Conservation (phyloP, 2,329 filamentous ascomycete species). For the Pseudogymnoascus sp. region DNA sequence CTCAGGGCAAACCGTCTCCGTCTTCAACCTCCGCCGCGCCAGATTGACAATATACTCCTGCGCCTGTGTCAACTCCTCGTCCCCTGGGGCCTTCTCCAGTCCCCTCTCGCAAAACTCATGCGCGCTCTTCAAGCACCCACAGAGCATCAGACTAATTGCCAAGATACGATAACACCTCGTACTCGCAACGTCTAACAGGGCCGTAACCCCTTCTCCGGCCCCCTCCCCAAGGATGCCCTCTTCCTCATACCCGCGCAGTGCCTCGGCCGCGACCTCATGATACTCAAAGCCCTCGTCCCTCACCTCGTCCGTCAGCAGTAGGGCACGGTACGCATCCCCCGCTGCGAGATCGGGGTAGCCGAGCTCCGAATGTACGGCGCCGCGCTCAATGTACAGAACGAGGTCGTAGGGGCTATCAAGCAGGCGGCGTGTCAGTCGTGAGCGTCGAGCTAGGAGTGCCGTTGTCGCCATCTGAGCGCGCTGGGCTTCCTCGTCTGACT, state of each 20-base stretch:
- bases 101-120: slow-evolving; percentile 57
- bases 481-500: slow-evolving; percentile 8
- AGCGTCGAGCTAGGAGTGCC: slow-evolving; percentile 43
- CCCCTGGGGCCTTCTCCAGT: slow-evolving; percentile 43
- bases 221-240: slow-evolving; percentile 17
- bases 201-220: slow-evolving; percentile 30
- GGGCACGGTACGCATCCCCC: slow-evolving; percentile 80
- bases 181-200: slow-evolving; percentile 36
- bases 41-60: slow-evolving; percentile 46
- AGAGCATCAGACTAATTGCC: slow-evolving; percentile 49
- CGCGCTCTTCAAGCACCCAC: slow-evolving; percentile 61
- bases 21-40: slow-evolving; percentile 39
- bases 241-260: slow-evolving; percentile 17
- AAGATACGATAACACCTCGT: slow-evolving; percentile 51
- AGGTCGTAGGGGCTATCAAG: slow-evolving; percentile 48
- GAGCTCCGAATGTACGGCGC: slow-evolving; percentile 60
- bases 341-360: slow-evolving; percentile 85
- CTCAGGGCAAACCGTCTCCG: slow-evolving; percentile 38
- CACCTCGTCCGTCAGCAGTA: slow-evolving; percentile 78
- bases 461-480: slow-evolving; percentile 13
- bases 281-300: slow-evolving; percentile 74
- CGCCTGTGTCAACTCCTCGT: slow-evolving; percentile 46
- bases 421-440: slow-evolving; percentile 48
- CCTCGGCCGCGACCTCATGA: slow-evolving; percentile 55
- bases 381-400: slow-evolving; percentile 59